Evolutionary conservation across 805 yeast species (phyloP), one percentile per base, ranked within the genome.

Genomic region (Peterozyma xylosa): DNA sequence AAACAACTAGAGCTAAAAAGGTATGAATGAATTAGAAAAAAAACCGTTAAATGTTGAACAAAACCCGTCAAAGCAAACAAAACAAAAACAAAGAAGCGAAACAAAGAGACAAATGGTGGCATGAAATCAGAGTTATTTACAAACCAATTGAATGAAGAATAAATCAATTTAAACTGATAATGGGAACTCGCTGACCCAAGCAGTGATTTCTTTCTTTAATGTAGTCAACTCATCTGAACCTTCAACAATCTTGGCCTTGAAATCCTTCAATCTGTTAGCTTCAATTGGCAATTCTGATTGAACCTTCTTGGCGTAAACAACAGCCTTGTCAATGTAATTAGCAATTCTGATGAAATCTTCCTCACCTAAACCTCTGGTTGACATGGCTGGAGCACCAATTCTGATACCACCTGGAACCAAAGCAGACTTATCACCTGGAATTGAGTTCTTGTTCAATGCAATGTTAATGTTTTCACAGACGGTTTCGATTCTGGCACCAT

Each of bases 371-470:
- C 99, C 99, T 73, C 99, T 87, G 47, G 97, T 87, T 51, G 96
- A 80, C 98, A 91, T 91, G 46, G 97, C 97, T 53, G 99, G 99
- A 42, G 99, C 86, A 60, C 99, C 99, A 50, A 91, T 84, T 72
- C 99, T 86, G 52, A 91, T 80, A 64, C 99, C 99, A 57, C 95
- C 91, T 63, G 99, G 98, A 51, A 89, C 91, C 51, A 91, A 76
- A 43, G 98, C 98, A 38, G 95, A 85, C 68, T 85, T 87, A 71
- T 91, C 99, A 62, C 97, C 97, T 50, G 99, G 98, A 52, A 91
- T 88, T 39, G 99, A 83, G 79, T 93, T 93, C 73, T 93, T 93
- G 80, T 93, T 93, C 55, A 89, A 79, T 36, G 98, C 97, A 62
- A 93, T 88, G 77, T 91, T 90, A 58, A 86, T 80, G 62, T 84